Base-by-base conservation (phyloP, 2,329 filamentous ascomycete genomes). In the Colletotrichum viniferum region DNA sequence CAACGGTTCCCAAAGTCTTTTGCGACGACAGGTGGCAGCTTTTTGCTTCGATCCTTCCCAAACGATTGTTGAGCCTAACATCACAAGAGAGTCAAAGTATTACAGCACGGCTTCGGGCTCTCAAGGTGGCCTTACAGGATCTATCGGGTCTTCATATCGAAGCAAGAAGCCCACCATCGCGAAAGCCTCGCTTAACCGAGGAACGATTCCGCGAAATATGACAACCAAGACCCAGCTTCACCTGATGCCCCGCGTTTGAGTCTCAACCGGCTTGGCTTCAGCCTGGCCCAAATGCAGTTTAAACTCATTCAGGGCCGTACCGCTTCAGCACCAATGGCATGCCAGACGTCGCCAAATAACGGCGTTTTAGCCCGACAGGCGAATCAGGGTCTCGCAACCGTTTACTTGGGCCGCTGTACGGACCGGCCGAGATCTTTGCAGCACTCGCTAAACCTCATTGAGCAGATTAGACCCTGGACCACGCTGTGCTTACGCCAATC, bases 361-460 rank as follows among this genome's bases (percentile, higher is more conserved):
- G 55, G 55, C 14, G 67, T 9, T 62, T 62, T 36, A 60, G 24
- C 10, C 18, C 21, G 24, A 21, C 16, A 13, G 26, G 56, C 67
- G 65, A 68, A 68, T 68, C 52, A 60, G 32, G 21, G 10, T 38
- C 52, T 38, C 12, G 10, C 36, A 26, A 38, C 36, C 55, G 55
- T 30, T 26, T n/a, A 38, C 43, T 62, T 24, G 16, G 43, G 36
- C 24, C 61, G 26, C 36, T 32, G 2, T 6, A 52, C 67, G 67
- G 67, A 62, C 62, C 36, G 67, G 56, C 67, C 56, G 67, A 69
- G 36, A 69, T 69, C 55, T 55, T 36, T 62, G 67, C 67, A 69
- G 24, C 34, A 34, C 16, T 26, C 26, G 36, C 67, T 58, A 62
- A 48, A 32, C 67, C 56, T 18, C 36, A 18, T 62, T 69, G 26